phyloP scores from a whole-genome alignment of 305 asterid species.

The Fraxinus greggii region DNA sequence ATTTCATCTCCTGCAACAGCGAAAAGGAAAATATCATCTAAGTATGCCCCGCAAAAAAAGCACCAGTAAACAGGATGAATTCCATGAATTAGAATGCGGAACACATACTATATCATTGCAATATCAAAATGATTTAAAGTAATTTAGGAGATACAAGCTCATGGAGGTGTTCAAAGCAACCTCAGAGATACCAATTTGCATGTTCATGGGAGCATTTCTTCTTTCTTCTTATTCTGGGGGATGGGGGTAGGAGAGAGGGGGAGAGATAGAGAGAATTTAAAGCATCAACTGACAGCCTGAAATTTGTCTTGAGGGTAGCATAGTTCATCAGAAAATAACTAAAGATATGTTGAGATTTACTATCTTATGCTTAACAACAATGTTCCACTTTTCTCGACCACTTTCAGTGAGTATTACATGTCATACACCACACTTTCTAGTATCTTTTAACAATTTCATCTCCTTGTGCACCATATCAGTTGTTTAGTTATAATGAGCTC shows the following conservation, averaged over 20 bases:
- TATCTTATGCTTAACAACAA: background rate
- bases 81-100: background rate
- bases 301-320: background rate
- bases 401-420: background rate
- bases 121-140: background rate
- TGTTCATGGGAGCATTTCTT: background rate
- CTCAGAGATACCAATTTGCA: background rate
- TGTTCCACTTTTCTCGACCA: background rate
- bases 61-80: background rate
- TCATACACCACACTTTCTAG: background rate
- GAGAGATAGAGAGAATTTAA: background rate
- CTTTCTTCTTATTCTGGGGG: background rate
- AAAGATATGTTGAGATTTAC: background rate
- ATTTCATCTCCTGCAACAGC: conserved; percentile 85
- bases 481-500: background rate
- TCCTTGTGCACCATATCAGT: background rate
- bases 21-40: conserved; percentile 28
- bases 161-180: background rate
- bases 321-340: background rate
- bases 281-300: background rate
- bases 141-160: background rate
- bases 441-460: background rate
- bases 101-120: background rate
- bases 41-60: background rate
- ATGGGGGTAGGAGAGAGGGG: background rate